Evolutionary conservation across 495 filamentous ascomycete genomes (phyloP), one percentile per base, ranked within the genome.

Genomic region (Darksidea phi): DNA sequence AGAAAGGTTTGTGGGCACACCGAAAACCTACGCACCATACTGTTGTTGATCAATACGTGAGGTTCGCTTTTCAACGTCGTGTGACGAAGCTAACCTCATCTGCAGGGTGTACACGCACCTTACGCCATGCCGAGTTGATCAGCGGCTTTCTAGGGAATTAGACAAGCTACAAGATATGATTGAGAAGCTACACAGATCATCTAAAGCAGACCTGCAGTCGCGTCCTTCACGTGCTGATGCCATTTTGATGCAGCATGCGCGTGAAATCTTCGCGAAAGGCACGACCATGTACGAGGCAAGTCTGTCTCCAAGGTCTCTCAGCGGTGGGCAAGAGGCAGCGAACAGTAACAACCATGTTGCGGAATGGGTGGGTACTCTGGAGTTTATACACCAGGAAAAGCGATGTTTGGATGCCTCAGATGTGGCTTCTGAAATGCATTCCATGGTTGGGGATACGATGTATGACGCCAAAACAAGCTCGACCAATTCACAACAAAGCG

Each of bases 31-130:
- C 48, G 36, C 38, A 59, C 47, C 50, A 64, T 54, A 13, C 48
- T 59, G 23, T 37, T 64, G 38, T 59, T 64, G 43, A 59, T 64
- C 48, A 48, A 64, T 54, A 54, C 34, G 61, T 64, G 61, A 64
- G 61, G 24, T 32, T 52, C 45, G 37, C 46, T 57, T n/a, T n/a
- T 53, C 53, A 1, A 32, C 52, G 37, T 18, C 20, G 18, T 54
- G 54, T 53, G 48, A 57, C n/a, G 25, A 37, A 28, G 56, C 47
- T 58, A 24, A 64, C 49, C 37, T 54, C 25, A 55, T 15, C 12
- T 24, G 20, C 54, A 64, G 61, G 54, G 55, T 59, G 26, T 48
- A 41, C 38, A 42, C 53, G 38, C 48, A 37, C 36, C 21, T 52
- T 57, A 47, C 25, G 32, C 54, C 54, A 48, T 20, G 17, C 50